Conservation (phyloP, 2,329 filamentous ascomycete species). For the Paecilomyces dactylethromorphus region DNA sequence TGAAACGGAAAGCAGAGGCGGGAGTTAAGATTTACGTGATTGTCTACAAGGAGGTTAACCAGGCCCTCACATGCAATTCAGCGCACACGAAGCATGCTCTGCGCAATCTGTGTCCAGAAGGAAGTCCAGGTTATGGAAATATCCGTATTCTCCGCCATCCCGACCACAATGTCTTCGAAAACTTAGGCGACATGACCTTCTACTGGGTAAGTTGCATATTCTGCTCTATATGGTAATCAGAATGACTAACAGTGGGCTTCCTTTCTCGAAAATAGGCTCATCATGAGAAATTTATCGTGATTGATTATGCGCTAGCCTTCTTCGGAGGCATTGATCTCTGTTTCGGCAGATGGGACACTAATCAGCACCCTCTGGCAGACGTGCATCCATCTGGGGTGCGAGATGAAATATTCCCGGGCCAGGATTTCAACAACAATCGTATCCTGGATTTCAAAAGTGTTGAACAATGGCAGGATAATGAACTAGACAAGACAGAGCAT, state of each 20-base stretch:
- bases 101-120: constrained; percentile 71
- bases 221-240: not conserved
- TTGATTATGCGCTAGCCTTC: constrained; percentile 86
- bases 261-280: constrained; percentile 55
- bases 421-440: constrained; percentile 97
- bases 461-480: constrained; percentile 85
- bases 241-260: not conserved
- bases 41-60: constrained; percentile 59
- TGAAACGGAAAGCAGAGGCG: constrained; percentile 83
- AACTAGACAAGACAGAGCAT: constrained; percentile 82
- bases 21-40: constrained; percentile 93
- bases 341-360: constrained; percentile 88
- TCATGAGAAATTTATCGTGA: constrained; percentile 94
- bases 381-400: constrained; percentile 76
- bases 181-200: constrained; percentile 90
- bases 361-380: constrained; percentile 79
- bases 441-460: constrained; percentile 94
- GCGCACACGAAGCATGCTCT: constrained; percentile 86
- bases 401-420: constrained; percentile 85
- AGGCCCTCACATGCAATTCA: constrained; percentile 84
- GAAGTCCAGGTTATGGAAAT: constrained; percentile 75
- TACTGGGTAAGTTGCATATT: constrained; percentile 57
- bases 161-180: constrained; percentile 91
- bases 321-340: constrained; percentile 92
- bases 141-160: constrained; percentile 86